Base-by-base conservation (phyloP, 805 yeast species). In the Tetrapisispora nanseiensis region DNA sequence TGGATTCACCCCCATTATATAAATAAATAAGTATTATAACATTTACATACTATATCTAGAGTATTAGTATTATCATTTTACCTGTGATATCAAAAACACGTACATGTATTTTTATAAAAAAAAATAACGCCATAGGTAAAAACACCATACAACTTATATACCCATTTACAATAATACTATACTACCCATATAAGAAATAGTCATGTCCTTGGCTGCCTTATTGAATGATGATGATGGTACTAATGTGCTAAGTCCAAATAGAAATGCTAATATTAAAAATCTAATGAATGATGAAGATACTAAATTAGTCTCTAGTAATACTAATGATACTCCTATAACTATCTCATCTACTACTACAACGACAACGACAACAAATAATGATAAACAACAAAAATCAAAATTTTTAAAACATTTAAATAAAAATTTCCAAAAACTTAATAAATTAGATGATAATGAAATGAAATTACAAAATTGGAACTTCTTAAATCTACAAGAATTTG, bases 401-500 rank as follows among this genome's bases (percentile, higher is more conserved):
- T 59, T 47, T 36, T 21, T 54, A 27, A 28, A 45, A 28, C 37
- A 40, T 18, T 33, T 54, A 34, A 56, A 54, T 45, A 44, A 46
- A 24, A 44, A 49, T 32, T 57, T 56, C 31, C 37, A 47, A 15
- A 31, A 39, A 13, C n/a, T 57, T 6, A 48, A 50, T 19, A 43
- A 48, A 22, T 46, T 60, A 37, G 63, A 59, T 45, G 31, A 39
- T 12, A 29, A 51, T 11, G 62, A 61, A 39, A 47, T 49, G 27
- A 43, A 51, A 10, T 57, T 53, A 34, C 65, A 61, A 41, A 61
- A 62, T 44, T 62, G 64, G 62, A 58, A 61, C 29, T 61, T 57
- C 34, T 42, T 61, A 23, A 61, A 55, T 42, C 54, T 52, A 26
- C 67, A 62, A 42, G 66, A 62, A 46, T 61, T 62, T 45, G 67